These are phyloP conservation scores for Phytophthora litchii DNA, from an alignment of 352 stramenopile genomes.

Conservation along the genomic window DNA sequence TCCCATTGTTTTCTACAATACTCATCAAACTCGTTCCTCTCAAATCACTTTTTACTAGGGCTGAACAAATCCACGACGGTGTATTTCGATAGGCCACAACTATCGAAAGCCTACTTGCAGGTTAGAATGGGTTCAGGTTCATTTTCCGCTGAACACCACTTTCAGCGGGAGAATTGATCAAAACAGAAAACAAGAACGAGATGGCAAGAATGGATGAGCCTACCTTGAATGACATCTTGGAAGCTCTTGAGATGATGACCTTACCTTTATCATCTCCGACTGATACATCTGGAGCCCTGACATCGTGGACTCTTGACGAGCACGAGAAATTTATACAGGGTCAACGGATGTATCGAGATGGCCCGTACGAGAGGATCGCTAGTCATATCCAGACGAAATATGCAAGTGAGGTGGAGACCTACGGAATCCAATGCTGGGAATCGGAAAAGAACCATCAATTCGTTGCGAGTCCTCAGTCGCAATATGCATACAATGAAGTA, in stretches of 20 bases:
- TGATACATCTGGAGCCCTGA: not conserved
- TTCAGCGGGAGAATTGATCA: no score
- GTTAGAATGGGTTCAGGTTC: no score
- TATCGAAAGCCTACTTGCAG: no score
- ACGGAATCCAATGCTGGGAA: constrained; percentile 5
- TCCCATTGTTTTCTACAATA: no score
- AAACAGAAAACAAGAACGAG: not conserved
- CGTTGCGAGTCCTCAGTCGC: not conserved
- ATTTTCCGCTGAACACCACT: no score
- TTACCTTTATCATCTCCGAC: not conserved
- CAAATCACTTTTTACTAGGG: no score
- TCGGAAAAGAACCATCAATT: not conserved
- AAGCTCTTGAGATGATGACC: constrained; percentile 1
- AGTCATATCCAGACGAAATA: not conserved
- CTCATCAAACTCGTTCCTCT: no score
- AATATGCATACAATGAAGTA: not conserved
- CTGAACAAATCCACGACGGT: no score
- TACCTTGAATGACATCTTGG: not conserved
- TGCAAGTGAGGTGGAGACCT: not conserved
- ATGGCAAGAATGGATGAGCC: not conserved
- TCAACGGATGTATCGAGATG: not conserved
- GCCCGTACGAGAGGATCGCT: not conserved
- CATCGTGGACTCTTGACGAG: constrained; percentile 6
- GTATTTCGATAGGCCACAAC: no score
- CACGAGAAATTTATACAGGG: constrained; percentile 2